Conservation (phyloP, 2,329 filamentous ascomycete species). For the Colletotrichum melonis region DNA sequence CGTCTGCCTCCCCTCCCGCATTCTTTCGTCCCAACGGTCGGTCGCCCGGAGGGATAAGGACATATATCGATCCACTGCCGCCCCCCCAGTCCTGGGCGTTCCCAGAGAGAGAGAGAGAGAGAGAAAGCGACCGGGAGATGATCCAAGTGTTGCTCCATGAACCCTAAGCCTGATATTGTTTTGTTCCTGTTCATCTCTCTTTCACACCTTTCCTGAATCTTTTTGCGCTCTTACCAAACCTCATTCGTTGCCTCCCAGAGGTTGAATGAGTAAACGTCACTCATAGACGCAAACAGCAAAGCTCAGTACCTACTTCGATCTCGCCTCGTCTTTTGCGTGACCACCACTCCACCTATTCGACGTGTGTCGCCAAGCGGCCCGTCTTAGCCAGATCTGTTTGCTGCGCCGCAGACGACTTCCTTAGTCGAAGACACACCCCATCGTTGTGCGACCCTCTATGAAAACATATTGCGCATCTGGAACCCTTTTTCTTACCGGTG, state of each 20-base stretch:
- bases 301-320: neutral
- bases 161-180: conserved; percentile 5
- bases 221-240: neutral
- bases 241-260: neutral
- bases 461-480: conserved; percentile 6
- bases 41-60: conserved; percentile 18
- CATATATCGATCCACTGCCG: conserved; percentile 27
- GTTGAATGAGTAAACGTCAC: neutral
- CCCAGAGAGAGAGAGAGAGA: neutral
- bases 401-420: conserved; percentile 14
- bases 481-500: neutral
- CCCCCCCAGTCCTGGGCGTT: conserved; percentile 19
- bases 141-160: conserved; percentile 15
- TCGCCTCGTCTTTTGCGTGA: neutral
- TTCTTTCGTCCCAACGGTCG: conserved; percentile 20
- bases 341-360: conserved; percentile 1
- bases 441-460: conserved; percentile 7
- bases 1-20: conserved; percentile 30
- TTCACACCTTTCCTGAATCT: neutral
- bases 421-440: neutral
- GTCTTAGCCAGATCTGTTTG: conserved; percentile 10
- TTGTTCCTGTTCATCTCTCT: neutral
- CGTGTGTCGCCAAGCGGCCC: conserved; percentile 14
- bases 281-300: neutral
- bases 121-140: neutral